Evolutionary conservation across 2,329 filamentous ascomycete genomes (phyloP).

Genomic region (Pseudocercospora macadamiae): DNA sequence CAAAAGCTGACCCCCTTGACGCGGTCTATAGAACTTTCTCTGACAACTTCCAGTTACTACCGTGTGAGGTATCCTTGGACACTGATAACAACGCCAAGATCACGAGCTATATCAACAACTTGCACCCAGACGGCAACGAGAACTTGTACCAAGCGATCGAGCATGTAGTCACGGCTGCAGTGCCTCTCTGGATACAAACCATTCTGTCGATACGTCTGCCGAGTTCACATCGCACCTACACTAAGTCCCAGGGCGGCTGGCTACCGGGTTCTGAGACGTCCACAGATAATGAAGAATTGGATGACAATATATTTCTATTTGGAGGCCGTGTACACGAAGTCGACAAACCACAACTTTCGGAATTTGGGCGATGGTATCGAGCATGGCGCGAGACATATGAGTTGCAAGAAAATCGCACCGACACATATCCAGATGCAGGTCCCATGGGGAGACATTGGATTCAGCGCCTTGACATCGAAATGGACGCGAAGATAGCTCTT

Average conservation of each 20-base stretch:
- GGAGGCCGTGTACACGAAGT: too few species aligned
- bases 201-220: conserved; percentile 5
- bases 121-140: conserved; percentile 26
- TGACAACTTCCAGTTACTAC: conserved; percentile 32
- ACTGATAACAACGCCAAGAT: conserved; percentile 19
- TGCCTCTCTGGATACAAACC: conserved; percentile 32
- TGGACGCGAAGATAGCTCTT: background rate
- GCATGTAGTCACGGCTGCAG: conserved; percentile 24
- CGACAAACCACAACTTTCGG: too few species aligned
- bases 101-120: conserved; percentile 35
- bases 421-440: too few species aligned
- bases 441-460: too few species aligned
- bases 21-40: background rate
- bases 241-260: background rate
- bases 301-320: too few species aligned
- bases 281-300: too few species aligned
- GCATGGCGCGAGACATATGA: too few species aligned
- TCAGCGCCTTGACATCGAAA: too few species aligned
- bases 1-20: background rate
- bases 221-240: background rate
- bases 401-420: too few species aligned
- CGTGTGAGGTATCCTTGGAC: conserved; percentile 24
- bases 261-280: too few species aligned
- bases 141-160: conserved; percentile 30
- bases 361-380: too few species aligned